Evolutionary conservation across 1,284 basidiomycete species (phyloP).

Genomic region (Phaffia rhodozyma): DNA sequence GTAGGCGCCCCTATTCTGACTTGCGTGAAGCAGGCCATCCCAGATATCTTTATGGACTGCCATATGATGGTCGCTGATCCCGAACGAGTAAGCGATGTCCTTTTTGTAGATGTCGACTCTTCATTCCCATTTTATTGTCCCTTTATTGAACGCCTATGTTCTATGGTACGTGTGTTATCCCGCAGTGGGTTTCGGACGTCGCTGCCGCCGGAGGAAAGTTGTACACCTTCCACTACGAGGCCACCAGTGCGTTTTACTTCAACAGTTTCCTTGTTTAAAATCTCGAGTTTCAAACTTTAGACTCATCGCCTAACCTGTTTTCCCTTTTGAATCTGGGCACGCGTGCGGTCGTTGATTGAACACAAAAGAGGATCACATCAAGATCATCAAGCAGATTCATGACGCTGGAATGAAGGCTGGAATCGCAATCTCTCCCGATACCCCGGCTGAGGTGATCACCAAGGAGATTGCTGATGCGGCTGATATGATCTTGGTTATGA

Average conservation of each 20-base stretch:
- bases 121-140: too few species aligned
- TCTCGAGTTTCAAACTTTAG: background rate
- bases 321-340: background rate
- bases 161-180: background rate
- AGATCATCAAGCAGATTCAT: conserved; percentile 23
- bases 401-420: conserved; percentile 73
- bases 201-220: conserved; percentile 87
- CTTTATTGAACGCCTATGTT: background rate
- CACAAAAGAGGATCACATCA: conserved; percentile 10
- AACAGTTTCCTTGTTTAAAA: background rate
- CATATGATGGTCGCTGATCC: conserved; percentile 99
- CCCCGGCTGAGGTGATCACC: conserved; percentile 70
- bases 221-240: conserved; percentile 97
- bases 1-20: conserved; percentile 77
- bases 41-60: conserved; percentile 98
- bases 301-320: background rate
- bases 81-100: conserved; percentile 51
- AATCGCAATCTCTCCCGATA: conserved; percentile 87
- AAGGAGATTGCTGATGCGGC: conserved; percentile 64
- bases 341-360: background rate
- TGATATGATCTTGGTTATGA: conserved; percentile 96
- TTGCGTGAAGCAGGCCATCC: conserved; percentile 77
- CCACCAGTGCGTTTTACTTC: conserved; percentile 52
- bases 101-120: background rate
- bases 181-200: conserved; percentile 89